phyloP scores from a whole-genome alignment of 805 yeast species.

The Candida takata region DNA sequence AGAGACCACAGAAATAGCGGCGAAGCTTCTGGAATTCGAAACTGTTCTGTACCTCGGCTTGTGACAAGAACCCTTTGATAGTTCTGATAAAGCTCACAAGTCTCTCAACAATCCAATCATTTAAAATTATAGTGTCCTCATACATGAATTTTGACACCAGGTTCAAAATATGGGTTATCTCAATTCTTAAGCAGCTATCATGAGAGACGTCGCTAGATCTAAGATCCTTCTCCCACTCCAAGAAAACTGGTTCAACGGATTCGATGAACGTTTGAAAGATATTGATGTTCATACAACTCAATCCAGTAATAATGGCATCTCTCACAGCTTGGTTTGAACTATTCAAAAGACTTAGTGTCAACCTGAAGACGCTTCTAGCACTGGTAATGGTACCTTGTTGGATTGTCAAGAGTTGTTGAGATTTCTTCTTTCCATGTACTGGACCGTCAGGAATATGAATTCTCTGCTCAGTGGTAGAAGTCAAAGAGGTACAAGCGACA shows the following conservation, averaged over 20 bases:
- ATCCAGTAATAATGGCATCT: conserved; percentile 84
- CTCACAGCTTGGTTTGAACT: conserved; percentile 63
- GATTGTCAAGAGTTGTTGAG: conserved; percentile 71
- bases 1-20: conserved; percentile 74
- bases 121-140: conserved; percentile 44
- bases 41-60: conserved; percentile 51
- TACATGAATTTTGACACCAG: conserved; percentile 59
- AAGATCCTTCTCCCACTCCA: conserved; percentile 46
- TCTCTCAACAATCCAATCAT: conserved; percentile 61
- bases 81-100: conserved; percentile 56
- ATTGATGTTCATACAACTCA: conserved; percentile 85
- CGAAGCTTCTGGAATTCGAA: conserved; percentile 72
- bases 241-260: conserved; percentile 55
- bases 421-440: conserved; percentile 66
- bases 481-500: conserved; percentile 86
- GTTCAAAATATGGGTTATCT: conserved; percentile 68
- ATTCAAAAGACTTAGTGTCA: conserved; percentile 76
- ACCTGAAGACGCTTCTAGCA: conserved; percentile 79
- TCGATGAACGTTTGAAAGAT: conserved; percentile 79
- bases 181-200: conserved; percentile 55
- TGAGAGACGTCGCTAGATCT: conserved; percentile 25
- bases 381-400: conserved; percentile 91
- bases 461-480: conserved; percentile 83
- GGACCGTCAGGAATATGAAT: conserved; percentile 49
- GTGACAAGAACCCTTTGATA: conserved; percentile 52